Conservation (phyloP, 1,284 basidiomycete genomes). For the Puccinia polysora region DNA sequence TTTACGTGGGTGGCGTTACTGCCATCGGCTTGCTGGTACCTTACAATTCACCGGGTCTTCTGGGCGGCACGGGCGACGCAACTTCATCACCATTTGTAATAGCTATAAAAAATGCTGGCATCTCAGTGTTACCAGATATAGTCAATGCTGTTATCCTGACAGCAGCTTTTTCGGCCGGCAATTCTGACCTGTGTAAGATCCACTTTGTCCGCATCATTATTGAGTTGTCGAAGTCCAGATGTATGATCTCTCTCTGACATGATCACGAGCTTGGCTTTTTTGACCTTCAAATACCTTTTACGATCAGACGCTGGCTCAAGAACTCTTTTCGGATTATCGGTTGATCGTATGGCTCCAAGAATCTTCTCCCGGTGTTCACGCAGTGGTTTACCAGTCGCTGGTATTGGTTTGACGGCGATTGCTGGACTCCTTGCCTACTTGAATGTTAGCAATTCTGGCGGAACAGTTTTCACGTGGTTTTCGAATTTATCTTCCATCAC, state of each 20-base stretch:
- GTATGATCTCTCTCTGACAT: neutral
- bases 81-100: slow-evolving; percentile 79
- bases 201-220: no score
- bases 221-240: neutral
- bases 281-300: neutral
- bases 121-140: slow-evolving; percentile 65
- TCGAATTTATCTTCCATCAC: slow-evolving; percentile 11
- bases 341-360: slow-evolving; percentile 68
- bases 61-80: slow-evolving; percentile 61
- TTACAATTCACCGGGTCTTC: slow-evolving; percentile 61
- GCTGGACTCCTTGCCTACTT: slow-evolving; percentile 72
- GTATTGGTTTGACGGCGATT: slow-evolving; percentile 63
- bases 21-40: slow-evolving; percentile 74
- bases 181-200: slow-evolving; percentile 73
- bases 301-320: slow-evolving; percentile 45
- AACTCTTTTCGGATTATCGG: slow-evolving; percentile 64
- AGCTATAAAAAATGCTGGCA: slow-evolving; percentile 65
- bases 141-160: slow-evolving; percentile 81
- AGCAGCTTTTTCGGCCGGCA: slow-evolving; percentile 80
- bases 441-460: slow-evolving; percentile 60
- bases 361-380: slow-evolving; percentile 67
- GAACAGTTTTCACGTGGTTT: slow-evolving; percentile 74
- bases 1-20: slow-evolving; percentile 55
- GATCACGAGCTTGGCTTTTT: neutral
- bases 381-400: slow-evolving; percentile 69